A percentile compares a stretch with the other conserved stretches of the same genome.
phyloP scores from a whole-genome alignment of 495 filamentous ascomycete genomes.

The Trichoderma erinaceum region DNA sequence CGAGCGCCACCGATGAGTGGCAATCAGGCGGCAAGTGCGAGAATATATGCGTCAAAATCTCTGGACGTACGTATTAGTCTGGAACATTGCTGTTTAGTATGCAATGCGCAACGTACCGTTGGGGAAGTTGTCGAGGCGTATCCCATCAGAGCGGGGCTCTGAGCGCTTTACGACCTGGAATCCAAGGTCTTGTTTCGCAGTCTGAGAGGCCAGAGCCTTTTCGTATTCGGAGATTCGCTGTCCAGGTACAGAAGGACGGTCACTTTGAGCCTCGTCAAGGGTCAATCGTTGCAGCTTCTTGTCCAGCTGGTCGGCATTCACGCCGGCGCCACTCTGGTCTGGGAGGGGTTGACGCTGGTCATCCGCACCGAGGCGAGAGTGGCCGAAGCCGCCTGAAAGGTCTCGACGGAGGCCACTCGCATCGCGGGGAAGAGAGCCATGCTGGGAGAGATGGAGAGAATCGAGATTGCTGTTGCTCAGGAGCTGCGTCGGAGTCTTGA shows the following conservation, averaged over 20 bases:
- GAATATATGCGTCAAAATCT: slow-evolving; percentile 86
- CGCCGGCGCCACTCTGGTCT: slow-evolving; percentile 15
- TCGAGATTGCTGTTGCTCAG: slow-evolving; percentile 38
- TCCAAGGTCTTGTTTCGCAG: slow-evolving; percentile 40
- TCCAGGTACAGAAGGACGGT: slow-evolving; percentile 33
- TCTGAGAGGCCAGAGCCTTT: slow-evolving; percentile 45
- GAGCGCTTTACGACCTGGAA: slow-evolving; percentile 59
- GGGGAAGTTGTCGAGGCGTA: slow-evolving; percentile 62
- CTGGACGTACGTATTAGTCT: slow-evolving; percentile 35
- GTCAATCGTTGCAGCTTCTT: slow-evolving; percentile 39
- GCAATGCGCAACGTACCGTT: slow-evolving; percentile 57
- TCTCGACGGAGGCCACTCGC: slow-evolving; percentile 29
- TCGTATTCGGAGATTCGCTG: slow-evolving; percentile 72
- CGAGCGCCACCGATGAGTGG: slow-evolving; percentile 67
- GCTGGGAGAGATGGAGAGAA: slow-evolving; percentile 50
- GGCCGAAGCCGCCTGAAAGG: slow-evolving; percentile 24
- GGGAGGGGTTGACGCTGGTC: not conserved
- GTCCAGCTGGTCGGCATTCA: slow-evolving; percentile 33
- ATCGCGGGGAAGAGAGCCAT: slow-evolving; percentile 64
- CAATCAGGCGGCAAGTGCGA: slow-evolving; percentile 80
- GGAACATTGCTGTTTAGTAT: not conserved
- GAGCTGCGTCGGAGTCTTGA: slow-evolving; percentile 53
- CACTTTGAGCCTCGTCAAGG: slow-evolving; percentile 25
- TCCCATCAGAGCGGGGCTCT: slow-evolving; percentile 33
- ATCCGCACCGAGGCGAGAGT: not conserved